Conservation (phyloP, 2,329 filamentous ascomycete species). For the Tolypocladium guangdongense region DNA sequence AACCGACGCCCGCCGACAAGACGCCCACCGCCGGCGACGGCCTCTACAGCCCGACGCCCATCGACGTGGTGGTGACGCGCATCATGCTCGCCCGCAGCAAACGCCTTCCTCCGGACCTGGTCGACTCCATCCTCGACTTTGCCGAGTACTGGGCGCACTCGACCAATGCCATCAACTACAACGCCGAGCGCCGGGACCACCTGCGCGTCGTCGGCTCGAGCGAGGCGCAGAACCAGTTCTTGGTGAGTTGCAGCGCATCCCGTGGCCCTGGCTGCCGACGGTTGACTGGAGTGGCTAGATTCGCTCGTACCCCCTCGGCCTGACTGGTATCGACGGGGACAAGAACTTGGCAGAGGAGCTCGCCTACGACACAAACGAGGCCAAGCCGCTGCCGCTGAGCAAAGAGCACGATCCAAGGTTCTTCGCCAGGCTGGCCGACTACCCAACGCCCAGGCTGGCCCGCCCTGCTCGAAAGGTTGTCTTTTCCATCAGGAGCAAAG, state of each 20-base stretch:
- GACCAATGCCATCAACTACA: constrained; percentile 19
- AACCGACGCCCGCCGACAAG: constrained; percentile 1
- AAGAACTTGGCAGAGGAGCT: constrained; percentile 15
- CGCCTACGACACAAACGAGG: constrained; percentile 17
- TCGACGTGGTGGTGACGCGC: constrained; percentile 40
- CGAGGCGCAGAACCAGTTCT: constrained; percentile 18
- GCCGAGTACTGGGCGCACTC: constrained; percentile 54
- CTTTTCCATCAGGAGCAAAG: constrained; percentile 44
- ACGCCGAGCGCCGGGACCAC: constrained; percentile 8
- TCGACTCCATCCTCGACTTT: constrained; percentile 44
- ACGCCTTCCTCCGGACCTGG: constrained; percentile 41
- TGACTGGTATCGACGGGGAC: constrained; percentile 16
- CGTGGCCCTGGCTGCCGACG: no score
- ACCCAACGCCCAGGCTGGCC: constrained; percentile 28
- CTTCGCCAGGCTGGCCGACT: constrained; percentile 24
- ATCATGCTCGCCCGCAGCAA: constrained; percentile 31
- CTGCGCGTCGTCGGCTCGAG: constrained; percentile 14
- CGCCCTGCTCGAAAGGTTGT: constrained; percentile 49
- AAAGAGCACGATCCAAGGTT: constrained; percentile 15
- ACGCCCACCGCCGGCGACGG: constrained; percentile 1
- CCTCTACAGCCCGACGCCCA: constrained; percentile 24
- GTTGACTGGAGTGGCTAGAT: constrained; percentile 13
- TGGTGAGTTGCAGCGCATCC: constrained; percentile 15
- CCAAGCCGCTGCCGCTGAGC: constrained; percentile 14
- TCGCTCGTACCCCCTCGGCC: constrained; percentile 26